Percentiles rank a stretch among this genome's conserved stretches.
phyloP scores from a whole-genome alignment of 2,329 filamentous ascomycete genomes.

The Verticillium isaacii region DNA sequence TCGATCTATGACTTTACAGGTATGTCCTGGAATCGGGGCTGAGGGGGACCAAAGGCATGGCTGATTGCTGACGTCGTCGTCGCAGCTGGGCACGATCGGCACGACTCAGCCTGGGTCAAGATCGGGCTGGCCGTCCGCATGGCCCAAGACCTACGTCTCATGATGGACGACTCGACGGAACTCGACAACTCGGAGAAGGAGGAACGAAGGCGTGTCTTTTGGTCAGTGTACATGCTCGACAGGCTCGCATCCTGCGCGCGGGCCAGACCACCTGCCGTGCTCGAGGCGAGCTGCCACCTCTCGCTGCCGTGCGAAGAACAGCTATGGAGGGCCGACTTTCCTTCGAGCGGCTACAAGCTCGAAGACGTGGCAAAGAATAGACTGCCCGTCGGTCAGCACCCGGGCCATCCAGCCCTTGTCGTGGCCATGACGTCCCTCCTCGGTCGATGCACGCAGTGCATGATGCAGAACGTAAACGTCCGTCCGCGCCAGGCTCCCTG shows the following conservation, averaged over 20 bases:
- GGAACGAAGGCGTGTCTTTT: constrained; percentile 29
- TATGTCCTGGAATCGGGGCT: constrained; percentile 11
- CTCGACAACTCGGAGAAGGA: constrained; percentile 20
- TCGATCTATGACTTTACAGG: constrained; percentile 31
- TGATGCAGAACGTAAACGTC: background rate
- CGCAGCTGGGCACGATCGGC: constrained; percentile 25
- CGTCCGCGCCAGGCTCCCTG: constrained; percentile 1
- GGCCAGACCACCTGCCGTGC: constrained; percentile 25
- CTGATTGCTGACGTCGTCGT: background rate
- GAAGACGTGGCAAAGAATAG: background rate
- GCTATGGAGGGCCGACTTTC: background rate
- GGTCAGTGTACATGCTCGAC: constrained; percentile 33
- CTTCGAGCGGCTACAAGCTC: background rate
- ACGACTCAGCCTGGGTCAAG: constrained; percentile 29
- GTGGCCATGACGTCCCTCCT: background rate
- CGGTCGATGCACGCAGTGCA: constrained; percentile 2
- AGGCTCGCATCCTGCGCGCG: constrained; percentile 29
- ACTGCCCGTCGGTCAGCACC: background rate
- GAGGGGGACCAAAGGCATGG: too few relatives aligned
- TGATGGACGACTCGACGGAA: constrained; percentile 19
- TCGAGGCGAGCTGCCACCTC: constrained; percentile 25
- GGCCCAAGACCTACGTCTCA: constrained; percentile 27
- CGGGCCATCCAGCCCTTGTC: background rate
- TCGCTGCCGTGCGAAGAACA: constrained; percentile 20
- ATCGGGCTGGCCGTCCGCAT: constrained; percentile 24